These are phyloP conservation scores for Stramenopiles sp. DNA, from an alignment of 352 stramenopile species.

Conservation along the genomic window DNA sequence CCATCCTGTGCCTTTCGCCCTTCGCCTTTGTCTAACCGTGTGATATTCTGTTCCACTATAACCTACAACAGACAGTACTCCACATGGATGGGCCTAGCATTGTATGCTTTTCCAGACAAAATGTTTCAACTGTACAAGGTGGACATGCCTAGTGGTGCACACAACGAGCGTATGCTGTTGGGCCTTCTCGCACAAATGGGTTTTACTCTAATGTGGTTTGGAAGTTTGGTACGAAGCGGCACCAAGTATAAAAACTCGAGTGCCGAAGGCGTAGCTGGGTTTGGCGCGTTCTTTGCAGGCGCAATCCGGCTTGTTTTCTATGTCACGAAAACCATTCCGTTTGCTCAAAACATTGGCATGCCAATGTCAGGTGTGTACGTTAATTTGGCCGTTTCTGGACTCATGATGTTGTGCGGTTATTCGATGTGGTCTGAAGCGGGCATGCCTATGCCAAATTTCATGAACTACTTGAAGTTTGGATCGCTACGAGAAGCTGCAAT, in stretches of 20 bases:
- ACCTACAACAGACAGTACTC: neutral
- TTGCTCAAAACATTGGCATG: neutral
- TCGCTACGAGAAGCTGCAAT: neutral
- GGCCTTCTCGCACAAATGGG: neutral
- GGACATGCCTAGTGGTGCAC: neutral
- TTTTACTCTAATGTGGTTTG: neutral
- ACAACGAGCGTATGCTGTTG: neutral
- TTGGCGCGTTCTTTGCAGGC: neutral
- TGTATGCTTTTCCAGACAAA: neutral
- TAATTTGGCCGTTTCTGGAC: neutral
- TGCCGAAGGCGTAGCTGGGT: neutral
- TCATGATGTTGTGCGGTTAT: neutral
- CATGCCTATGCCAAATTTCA: neutral
- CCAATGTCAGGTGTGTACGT: neutral
- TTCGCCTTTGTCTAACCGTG: neutral
- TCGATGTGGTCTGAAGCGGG: neutral
- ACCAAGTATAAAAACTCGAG: neutral
- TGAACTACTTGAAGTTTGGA: neutral
- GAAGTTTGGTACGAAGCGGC: neutral
- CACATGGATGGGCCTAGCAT: neutral
- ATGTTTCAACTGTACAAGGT: neutral
- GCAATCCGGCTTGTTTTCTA: neutral
- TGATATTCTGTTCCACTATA: neutral
- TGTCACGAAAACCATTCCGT: neutral
- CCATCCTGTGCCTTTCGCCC: neutral